Conservation (phyloP, 441 rosid species). For the Populus hybrid region DNA sequence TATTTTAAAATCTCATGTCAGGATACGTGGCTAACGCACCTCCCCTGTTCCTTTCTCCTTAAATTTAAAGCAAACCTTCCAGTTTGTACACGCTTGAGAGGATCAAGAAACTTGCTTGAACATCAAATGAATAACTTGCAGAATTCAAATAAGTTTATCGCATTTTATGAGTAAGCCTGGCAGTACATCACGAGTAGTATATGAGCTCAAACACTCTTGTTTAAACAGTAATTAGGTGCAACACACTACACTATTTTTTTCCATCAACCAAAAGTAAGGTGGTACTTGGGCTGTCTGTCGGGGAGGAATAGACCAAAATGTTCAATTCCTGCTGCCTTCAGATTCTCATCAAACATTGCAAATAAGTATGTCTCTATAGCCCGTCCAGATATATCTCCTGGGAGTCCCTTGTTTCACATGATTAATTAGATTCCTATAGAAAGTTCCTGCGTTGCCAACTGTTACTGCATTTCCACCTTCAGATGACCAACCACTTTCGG, state of each 20-base stretch:
- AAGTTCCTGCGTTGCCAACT: constrained; percentile 30
- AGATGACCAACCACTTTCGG: constrained; percentile 61
- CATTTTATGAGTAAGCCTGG: background rate
- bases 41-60: too few species aligned
- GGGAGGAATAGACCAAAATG: constrained; percentile 46
- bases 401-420: constrained; percentile 53
- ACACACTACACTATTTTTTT: background rate
- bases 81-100: background rate
- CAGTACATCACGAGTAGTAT: background rate
- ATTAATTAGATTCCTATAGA: constrained; percentile 28
- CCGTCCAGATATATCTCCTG: constrained; percentile 38
- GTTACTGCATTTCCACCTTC: constrained; percentile 34
- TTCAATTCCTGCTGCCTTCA: constrained; percentile 46
- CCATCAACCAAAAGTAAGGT: background rate
- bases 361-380: constrained; percentile 53
- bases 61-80: too few species aligned
- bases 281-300: constrained; percentile 33
- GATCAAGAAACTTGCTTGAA: background rate
- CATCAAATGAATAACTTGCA: background rate
- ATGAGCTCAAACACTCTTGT: background rate
- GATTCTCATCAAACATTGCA: constrained; percentile 60
- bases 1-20: too few species aligned
- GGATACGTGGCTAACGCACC: too few species aligned
- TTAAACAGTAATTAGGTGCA: background rate
- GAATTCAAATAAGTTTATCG: background rate